These are phyloP conservation scores for Euryodendron excelsum DNA, from an alignment of 148 eudicot genomes.

Conservation along the genomic window DNA sequence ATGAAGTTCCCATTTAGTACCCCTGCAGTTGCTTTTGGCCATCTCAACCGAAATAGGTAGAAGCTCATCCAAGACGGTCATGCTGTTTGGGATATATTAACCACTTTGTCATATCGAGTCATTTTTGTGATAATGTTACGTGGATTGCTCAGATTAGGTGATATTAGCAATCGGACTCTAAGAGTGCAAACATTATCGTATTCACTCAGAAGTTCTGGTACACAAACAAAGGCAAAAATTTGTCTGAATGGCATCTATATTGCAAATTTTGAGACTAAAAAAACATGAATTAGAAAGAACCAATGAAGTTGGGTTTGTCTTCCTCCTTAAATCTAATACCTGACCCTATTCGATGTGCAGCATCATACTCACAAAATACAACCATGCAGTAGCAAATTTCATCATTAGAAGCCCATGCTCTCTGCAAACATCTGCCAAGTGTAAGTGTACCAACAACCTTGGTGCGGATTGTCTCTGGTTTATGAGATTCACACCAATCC, in stretches of 20 bases:
- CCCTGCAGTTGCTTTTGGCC: slow-evolving; percentile 56
- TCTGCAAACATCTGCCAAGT: slow-evolving; percentile 63
- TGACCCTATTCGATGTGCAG: slow-evolving; percentile 54
- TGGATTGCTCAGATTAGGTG: slow-evolving; percentile 62
- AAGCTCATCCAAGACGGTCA: slow-evolving; percentile 65
- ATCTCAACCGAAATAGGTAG: slow-evolving; percentile 59
- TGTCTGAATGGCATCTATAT: too few relatives aligned
- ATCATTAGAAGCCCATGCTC: slow-evolving; percentile 59
- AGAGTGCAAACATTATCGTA: slow-evolving; percentile 87
- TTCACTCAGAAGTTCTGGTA: slow-evolving; percentile 51
- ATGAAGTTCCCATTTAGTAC: slow-evolving; percentile 59
- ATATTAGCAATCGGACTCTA: slow-evolving; percentile 84
- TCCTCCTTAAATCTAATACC: slow-evolving; percentile 78
- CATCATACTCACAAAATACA: slow-evolving; percentile 68
- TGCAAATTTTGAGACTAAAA: too few relatives aligned
- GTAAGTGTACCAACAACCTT: slow-evolving; percentile 67
- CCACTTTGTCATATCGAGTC: slow-evolving; percentile 46
- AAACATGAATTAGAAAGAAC: slow-evolving; percentile 76
- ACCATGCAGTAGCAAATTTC: slow-evolving; percentile 74
- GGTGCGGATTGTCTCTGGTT: slow-evolving; percentile 53
- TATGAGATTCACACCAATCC: slow-evolving; percentile 78
- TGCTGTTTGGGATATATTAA: slow-evolving; percentile 61
- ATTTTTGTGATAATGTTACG: slow-evolving; percentile 62
- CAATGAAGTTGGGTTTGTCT: slow-evolving; percentile 62
- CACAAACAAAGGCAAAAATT: background rate